Evolutionary conservation across 2,329 filamentous ascomycete genomes (phyloP).

Genomic region (Dryadomyces quercus-mongolicae): DNA sequence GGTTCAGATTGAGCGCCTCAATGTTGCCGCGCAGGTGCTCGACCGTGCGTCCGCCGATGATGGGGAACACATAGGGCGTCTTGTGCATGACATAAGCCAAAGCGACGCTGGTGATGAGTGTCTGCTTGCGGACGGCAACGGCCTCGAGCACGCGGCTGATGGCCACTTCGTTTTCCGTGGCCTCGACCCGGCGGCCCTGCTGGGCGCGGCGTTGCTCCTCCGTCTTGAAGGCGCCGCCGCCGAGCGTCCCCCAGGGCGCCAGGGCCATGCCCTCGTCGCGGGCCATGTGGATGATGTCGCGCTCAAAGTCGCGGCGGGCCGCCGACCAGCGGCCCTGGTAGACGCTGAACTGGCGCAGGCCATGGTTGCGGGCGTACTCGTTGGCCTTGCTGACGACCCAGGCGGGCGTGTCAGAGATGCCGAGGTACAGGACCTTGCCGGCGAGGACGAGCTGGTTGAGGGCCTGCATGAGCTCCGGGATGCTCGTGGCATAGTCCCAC

Average conservation of each 20-base stretch:
- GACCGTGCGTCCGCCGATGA: conserved; percentile 57
- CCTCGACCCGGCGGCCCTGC: conserved; percentile 24
- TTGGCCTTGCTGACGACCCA: conserved; percentile 42
- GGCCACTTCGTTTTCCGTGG: conserved; percentile 40
- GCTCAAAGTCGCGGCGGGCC: conserved; percentile 52
- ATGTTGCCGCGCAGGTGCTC: conserved; percentile 61
- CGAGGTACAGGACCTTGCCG: conserved; percentile 48
- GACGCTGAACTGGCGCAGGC: conserved; percentile 45
- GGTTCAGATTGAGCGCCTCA: conserved; percentile 47
- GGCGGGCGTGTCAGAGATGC: conserved; percentile 44
- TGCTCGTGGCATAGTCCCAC: conserved; percentile 43
- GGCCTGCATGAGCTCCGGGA: conserved; percentile 47
- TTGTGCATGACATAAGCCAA: conserved; percentile 66
- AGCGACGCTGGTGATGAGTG: conserved; percentile 37
- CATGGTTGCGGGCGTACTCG: conserved; percentile 47
- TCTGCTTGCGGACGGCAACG: conserved; percentile 33
- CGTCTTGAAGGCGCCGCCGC: conserved; percentile 24
- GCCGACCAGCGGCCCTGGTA: conserved; percentile 56
- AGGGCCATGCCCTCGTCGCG: conserved; percentile 43
- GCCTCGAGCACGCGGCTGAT: conserved; percentile 33
- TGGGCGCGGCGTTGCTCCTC: conserved; percentile 16
- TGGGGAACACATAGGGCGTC: conserved; percentile 59
- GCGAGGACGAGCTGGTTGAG: conserved; percentile 37
- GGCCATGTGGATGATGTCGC: conserved; percentile 58
- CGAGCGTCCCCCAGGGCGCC: conserved; percentile 40